Evolutionary conservation across 2,329 filamentous ascomycete genomes (phyloP), one percentile per base, ranked within the genome.

Genomic region (Aspergillus eucalypticola): DNA sequence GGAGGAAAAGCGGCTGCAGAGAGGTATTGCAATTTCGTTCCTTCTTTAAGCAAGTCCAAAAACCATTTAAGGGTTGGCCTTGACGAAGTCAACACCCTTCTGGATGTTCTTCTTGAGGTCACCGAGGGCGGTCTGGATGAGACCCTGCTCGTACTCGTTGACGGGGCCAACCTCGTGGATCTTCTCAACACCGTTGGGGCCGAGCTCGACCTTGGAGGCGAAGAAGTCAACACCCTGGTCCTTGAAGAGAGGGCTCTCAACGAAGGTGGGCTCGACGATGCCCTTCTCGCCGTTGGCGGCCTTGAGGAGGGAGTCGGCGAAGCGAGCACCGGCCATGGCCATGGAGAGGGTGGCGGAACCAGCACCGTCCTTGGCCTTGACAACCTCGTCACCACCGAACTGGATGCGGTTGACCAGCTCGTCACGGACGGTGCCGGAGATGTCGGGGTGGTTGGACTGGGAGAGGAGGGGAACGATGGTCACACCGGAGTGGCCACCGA

Each of bases 361-460:
- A 74, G 93, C 92, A 81, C 94, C 95, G 77, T 94, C 93, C 90
- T 98, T 98, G 82, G 94, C 95, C 88, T 97, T 87, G 83, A 98
- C 94, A 70, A 98, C 94, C 88, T 98, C 94, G 79, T 98, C 94
- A 85, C 94, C 94, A 80, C 95, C 94, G 79, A 98, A 98, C 84
- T 98, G 94, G 75, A 98, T 95, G 79, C 95, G 93, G 80, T 93
- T 88, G 82, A 98, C 84, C 73, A 98, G 91, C 64, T 86, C 85
- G 67, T 88, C 86, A 63, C 86, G 85, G 75, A 87, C 83, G 79
- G 92, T 84, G 79, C 91, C 89, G 72, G 86, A 83, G 73, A 98
- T 91, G 75, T 91, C 87, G 73, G 89, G 84, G 87, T 96, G 90
- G 80, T 84, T 89, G 80, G 90, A 92, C 86, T 98, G 95, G 77